Base-by-base conservation (phyloP, 345 rosid genomes). In the Aquilaria yunnanensis region DNA sequence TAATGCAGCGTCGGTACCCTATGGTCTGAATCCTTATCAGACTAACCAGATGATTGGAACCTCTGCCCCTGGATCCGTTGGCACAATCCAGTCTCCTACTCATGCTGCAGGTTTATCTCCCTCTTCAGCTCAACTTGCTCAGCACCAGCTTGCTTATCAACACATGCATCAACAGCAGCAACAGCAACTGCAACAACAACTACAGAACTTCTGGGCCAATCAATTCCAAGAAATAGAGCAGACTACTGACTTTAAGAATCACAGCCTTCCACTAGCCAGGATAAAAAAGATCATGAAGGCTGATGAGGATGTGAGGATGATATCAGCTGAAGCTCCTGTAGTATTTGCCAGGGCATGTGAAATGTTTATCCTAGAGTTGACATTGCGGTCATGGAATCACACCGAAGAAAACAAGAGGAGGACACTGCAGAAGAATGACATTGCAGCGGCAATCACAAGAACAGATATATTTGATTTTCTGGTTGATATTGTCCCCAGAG, bases 231-330 rank as follows among this genome's bases (percentile, higher is more conserved):
- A 93, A 58, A 85, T 93, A 3, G 97, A 86, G 59, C 84, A 82
- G 59, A 81, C 81, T 30, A 73, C 89, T 0, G 98, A 93, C 71
- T 93, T 93, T 77, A 93, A 88, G 83, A 88, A 88, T 69, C 98
- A 90, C 60, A 90, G 90, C 80, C 87, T 93, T 68, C 97, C 99
- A 0, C 62, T 93, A 5, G 97, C 97, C 0, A 88, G 98, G 77
- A 93, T 93, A 77, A 93, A 93, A 85, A 93, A 93, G 72, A 93
- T 93, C 84, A 93, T 93, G 98, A 93, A 93, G 74, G 98, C 98
- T 0, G 98, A 93, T 10, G 98, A 93, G 71, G 98, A 93, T 56
- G 98, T 93, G 49, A 89, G 92, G 72, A 93, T 93, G 98, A 93
- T 93, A 65, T 90, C 98, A 0, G 97, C 98, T 3, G 98, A 93